phyloP scores from a whole-genome alignment of 2,329 filamentous ascomycete genomes.

The Colletotrichum brevisporum region DNA sequence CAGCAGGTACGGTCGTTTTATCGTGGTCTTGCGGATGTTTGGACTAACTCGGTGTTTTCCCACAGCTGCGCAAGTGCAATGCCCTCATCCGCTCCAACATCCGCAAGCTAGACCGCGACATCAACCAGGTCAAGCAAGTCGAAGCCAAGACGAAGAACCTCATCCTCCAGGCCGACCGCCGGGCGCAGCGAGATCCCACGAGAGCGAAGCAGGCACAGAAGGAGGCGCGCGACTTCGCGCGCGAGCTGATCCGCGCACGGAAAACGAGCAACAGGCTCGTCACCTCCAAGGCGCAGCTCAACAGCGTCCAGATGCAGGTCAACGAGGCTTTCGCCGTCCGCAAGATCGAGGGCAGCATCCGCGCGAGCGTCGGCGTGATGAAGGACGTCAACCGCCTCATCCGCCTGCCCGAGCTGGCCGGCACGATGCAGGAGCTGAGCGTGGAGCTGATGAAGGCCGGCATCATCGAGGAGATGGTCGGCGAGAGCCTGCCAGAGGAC shows the following conservation, averaged over 20 bases:
- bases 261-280: slow-evolving; percentile 81
- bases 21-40: not conserved
- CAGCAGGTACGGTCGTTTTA: slow-evolving; percentile 77
- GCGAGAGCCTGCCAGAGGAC: slow-evolving; percentile 85
- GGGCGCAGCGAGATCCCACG: slow-evolving; percentile 83
- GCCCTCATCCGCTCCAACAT: slow-evolving; percentile 89
- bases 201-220: slow-evolving; percentile 83
- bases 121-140: slow-evolving; percentile 80
- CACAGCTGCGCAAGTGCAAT: slow-evolving; percentile 95
- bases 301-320: slow-evolving; percentile 96
- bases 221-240: slow-evolving; percentile 90
- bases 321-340: slow-evolving; percentile 95
- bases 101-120: slow-evolving; percentile 95
- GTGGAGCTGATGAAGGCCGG: slow-evolving; percentile 93
- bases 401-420: slow-evolving; percentile 85
- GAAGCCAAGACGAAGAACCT: slow-evolving; percentile 88
- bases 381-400: slow-evolving; percentile 93
- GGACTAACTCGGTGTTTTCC: slow-evolving; percentile 7
- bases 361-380: slow-evolving; percentile 92
- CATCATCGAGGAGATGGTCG: slow-evolving; percentile 98
- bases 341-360: slow-evolving; percentile 95
- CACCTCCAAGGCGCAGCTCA: slow-evolving; percentile 92
- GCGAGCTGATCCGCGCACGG: slow-evolving; percentile 87
- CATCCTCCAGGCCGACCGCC: slow-evolving; percentile 86
- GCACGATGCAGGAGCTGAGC: slow-evolving; percentile 90